These are phyloP conservation scores for Ambrosia trifida DNA, from an alignment of 129 eudicot genomes.

Conservation along the genomic window DNA sequence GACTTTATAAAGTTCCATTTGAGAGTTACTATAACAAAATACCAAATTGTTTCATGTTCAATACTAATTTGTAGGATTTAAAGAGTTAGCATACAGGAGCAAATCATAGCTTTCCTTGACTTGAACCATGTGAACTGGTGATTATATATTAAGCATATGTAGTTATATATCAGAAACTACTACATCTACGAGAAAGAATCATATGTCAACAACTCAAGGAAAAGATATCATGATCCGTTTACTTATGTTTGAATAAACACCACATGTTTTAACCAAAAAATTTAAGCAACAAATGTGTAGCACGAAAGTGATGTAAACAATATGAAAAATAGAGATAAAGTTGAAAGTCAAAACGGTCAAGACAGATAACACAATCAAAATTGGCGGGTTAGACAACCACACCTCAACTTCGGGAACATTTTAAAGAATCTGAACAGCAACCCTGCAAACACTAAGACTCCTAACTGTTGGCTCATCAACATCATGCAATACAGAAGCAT, in stretches of 20 bases:
- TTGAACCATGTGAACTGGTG: too few species aligned
- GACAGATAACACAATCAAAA: neutral
- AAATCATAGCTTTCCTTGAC: too few species aligned
- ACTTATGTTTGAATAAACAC: slow-evolving; percentile 88
- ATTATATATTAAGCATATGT: too few species aligned
- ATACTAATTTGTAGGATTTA: too few species aligned
- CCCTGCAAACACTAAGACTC: slow-evolving; percentile 83
- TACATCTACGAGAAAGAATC: too few species aligned
- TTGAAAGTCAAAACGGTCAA: neutral
- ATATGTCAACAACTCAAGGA: neutral
- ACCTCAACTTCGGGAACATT: slow-evolving; percentile 88
- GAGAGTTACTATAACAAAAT: too few species aligned
- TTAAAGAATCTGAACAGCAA: slow-evolving; percentile 89
- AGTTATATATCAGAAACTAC: too few species aligned
- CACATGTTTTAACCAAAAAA: slow-evolving; percentile 83
- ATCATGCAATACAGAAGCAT: slow-evolving; percentile 55
- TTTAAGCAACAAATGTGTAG: slow-evolving; percentile 75
- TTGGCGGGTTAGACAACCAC: too few species aligned
- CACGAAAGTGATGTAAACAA: slow-evolving; percentile 61
- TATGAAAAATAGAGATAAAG: neutral
- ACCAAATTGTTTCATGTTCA: too few species aligned
- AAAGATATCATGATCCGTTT: neutral
- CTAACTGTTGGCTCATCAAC: slow-evolving; percentile 81
- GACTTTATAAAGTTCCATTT: too few species aligned
- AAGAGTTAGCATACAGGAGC: too few species aligned